Base-by-base conservation (phyloP, 805 yeast genomes). In the Candida sphagnicola region DNA sequence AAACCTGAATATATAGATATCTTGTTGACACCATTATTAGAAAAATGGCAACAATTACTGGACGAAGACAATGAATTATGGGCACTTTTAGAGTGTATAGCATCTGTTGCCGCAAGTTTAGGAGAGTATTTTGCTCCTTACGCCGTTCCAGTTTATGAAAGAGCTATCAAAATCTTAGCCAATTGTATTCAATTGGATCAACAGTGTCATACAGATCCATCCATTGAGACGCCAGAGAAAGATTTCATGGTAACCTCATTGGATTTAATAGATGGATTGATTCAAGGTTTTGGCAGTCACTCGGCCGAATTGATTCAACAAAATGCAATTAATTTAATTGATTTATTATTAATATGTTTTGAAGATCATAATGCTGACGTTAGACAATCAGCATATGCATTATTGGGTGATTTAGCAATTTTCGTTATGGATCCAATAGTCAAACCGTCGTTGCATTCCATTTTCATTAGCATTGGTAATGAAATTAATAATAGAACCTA, bases 81-180 rank as follows among this genome's bases (percentile, higher is more conserved):
- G 91, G 95, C 97, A 4, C 69, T 93, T 46, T 65, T 93, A 43
- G 98, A 91, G 60, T 90, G 98, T 62, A 75, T 93, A 77, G 86
- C 96, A 4, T 78, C 89, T 14, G 85, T 93, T 24, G 95, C 97
- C 10, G 89, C 95, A 1, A 76, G 89, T 2, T 64, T 90, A 43
- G 95, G 96, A 16, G 87, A 84, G 45, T 58, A 76, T 18, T 91
- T 91, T 67, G 85, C 89, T 5, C 95, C 95, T 4, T 88, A 80
- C 67, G 97, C 98, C 0, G 73, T 83, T 8, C 85, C 90, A 5
- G 91, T 90, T 8, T 93, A 87, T 56, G 76, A 76, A 51, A 72
- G 98, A 48, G 87, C 95, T 1, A 63, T 80, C 37, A 70, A 78
- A 40, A 85, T 93, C 33, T 65, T 93, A 36, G 65, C 75, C 19